Base-by-base conservation (phyloP, 495 filamentous ascomycete genomes). In the Penicillium argentinense region DNA sequence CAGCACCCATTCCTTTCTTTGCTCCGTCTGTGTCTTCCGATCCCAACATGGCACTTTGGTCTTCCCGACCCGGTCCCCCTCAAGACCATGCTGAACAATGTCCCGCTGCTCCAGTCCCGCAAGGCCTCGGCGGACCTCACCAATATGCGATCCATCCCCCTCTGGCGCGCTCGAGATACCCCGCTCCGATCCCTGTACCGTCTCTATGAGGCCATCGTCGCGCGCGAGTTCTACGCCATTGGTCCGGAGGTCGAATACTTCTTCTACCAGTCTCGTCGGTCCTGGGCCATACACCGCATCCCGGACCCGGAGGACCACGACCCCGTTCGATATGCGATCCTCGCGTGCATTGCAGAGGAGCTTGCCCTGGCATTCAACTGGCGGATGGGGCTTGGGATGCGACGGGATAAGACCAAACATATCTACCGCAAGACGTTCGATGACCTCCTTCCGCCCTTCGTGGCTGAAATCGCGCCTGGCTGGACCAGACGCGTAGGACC, bases 161-260 rank as follows among this genome's bases (percentile, higher is more conserved):
- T 73, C 28, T 72, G 63, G 58, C 51, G 59, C 14, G 46, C 51
- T 45, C 55, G 66, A 5, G 68, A 73, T 30, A 74, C 69, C 0
- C 66, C 64, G 1, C 46, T 71, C 3, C 60, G 69, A 11, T 65
- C 62, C 2, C 27, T 72, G 7, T 74, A 73, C 48, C 66, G 69
- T 2, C 45, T 73, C 8, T 73, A 73, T 18, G 69, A 73, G 30
- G 39, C 54, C 4, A 46, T 63, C 9, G 45, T 60, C 3, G 56
- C 69, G 7, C 49, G 59, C 9, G 39, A 47, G 1, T 62, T 61
- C 26, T 45, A 23, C 13, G 33, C 55, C 9, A 54, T 69, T 21
- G 63, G 64, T 5, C 52, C 38, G 12, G 68, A 74, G 39, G 56
- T 51, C 4, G 68, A 72, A 38, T 73, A 73, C 34, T 68, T 73